Evolutionary conservation across 2,329 filamentous ascomycete genomes (phyloP).

Genomic region (Calycina herbarum): DNA sequence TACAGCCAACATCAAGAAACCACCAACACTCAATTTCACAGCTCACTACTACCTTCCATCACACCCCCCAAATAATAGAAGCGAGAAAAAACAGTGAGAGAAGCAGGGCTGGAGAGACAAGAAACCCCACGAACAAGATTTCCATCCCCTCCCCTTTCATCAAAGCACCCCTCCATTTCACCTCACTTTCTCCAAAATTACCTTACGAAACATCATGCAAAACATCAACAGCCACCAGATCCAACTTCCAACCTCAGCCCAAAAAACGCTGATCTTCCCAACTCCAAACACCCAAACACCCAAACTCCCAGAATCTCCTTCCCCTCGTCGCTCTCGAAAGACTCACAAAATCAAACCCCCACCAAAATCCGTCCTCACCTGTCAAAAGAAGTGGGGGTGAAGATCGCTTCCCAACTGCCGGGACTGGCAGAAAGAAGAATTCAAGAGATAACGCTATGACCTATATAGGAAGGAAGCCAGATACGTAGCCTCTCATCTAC

Average conservation of each 20-base stretch:
- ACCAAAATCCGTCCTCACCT: neutral
- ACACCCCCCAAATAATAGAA: no score
- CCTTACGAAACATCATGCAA: neutral
- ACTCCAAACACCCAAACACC: neutral
- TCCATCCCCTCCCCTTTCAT: neutral
- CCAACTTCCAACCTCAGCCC: neutral
- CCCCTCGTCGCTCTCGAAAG: no score
- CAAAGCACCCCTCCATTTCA: neutral
- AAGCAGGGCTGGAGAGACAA: neutral
- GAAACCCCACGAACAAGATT: conserved; percentile 6
- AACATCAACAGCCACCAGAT: neutral
- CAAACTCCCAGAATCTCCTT: neutral
- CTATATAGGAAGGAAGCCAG: conserved; percentile 1
- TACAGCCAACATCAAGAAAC: no score
- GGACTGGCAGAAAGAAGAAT: neutral
- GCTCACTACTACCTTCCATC: no score
- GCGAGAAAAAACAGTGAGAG: no score
- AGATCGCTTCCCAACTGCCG: neutral
- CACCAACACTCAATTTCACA: no score
- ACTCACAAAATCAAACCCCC: neutral
- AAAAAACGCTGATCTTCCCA: neutral
- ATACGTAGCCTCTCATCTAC: neutral
- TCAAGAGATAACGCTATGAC: neutral
- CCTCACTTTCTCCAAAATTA: neutral
- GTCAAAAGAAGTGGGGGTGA: neutral